Base-by-base conservation (phyloP, 2,329 filamentous ascomycete species). In the Xylariaceae sp. region DNA sequence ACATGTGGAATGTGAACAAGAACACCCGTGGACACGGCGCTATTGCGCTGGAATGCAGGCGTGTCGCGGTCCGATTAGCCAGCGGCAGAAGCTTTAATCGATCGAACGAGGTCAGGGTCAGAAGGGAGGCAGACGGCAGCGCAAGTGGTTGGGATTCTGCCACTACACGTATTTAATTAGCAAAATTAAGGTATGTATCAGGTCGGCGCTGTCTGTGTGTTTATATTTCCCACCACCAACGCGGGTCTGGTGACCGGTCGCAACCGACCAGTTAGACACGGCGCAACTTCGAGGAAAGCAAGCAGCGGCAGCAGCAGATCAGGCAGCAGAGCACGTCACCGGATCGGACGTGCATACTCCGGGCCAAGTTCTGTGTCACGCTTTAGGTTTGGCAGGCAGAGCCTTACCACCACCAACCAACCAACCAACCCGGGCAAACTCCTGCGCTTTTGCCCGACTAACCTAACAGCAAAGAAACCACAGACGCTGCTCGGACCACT, bases 61-160 rank as follows among this genome's bases (percentile, higher is more conserved):
- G 57, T 59, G 57, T 59, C 57, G 57, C 24, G n/a, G 53, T 53
- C 43, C 57, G 57, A 59, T 59, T 59, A 57, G 57, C 53, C 51
- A n/a, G n/a, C n/a, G 46, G 40, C 29, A 20, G 37, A 37, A 26
- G 49, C 41, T 45, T 49, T 36, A 53, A 57, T 57, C 39, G 32
- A 23, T 37, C 16, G n/a, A 27, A 43, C 41, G 35, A 39, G n/a
- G n/a, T n/a, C n/a, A n/a, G n/a, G n/a, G n/a, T 47, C 40, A 45
- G 47, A 44, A 48, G 42, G 36, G 29, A 16, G 9, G 11, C 6
- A 8, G 27, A 16, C 43, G 10, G 21, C 13, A 20, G 16, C 20
- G n/a, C 29, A 30, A 41, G 39, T 51, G 48, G 26, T 20, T 37
- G 43, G 37, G 23, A n/a, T 4, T 20, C n/a, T n/a, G n/a, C n/a